Conservation (phyloP, 2,329 filamentous ascomycete genomes). For the Cladosporium sp. region DNA sequence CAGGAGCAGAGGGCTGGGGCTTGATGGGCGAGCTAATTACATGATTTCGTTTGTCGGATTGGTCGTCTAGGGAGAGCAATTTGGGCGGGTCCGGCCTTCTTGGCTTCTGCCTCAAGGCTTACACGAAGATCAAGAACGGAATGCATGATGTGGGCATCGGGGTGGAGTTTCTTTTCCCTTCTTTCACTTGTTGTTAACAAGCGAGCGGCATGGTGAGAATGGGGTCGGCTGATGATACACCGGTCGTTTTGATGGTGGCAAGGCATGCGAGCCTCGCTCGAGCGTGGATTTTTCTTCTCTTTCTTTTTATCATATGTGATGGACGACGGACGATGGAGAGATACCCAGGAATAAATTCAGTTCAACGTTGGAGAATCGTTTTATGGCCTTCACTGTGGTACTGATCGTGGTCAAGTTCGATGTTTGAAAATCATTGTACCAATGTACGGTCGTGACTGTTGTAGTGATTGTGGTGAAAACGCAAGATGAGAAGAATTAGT, state of each 20-base stretch:
- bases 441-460: too few species aligned
- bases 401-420: too few species aligned
- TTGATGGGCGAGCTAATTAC: not conserved
- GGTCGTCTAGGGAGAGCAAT: not conserved
- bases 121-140: conserved; percentile 1
- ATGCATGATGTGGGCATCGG: not conserved
- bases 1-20: not conserved
- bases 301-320: not conserved
- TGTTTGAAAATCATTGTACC: too few species aligned
- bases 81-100: not conserved
- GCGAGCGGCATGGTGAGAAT: not conserved
- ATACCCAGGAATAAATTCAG: conserved; percentile 18
- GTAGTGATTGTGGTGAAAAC: too few species aligned
- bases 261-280: not conserved
- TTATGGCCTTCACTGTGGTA: not conserved
- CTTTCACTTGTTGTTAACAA: not conserved
- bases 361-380: conserved; percentile 6
- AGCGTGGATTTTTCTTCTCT: not conserved
- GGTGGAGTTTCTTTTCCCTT: not conserved
- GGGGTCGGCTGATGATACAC: not conserved
- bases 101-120: not conserved
- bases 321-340: conserved; percentile 13
- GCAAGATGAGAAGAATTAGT: not conserved
- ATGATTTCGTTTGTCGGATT: not conserved
- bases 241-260: not conserved